Evolutionary conservation across 192 early-diverging fungal species (phyloP).

Genomic region (Fimicolochytrium jonesii): DNA sequence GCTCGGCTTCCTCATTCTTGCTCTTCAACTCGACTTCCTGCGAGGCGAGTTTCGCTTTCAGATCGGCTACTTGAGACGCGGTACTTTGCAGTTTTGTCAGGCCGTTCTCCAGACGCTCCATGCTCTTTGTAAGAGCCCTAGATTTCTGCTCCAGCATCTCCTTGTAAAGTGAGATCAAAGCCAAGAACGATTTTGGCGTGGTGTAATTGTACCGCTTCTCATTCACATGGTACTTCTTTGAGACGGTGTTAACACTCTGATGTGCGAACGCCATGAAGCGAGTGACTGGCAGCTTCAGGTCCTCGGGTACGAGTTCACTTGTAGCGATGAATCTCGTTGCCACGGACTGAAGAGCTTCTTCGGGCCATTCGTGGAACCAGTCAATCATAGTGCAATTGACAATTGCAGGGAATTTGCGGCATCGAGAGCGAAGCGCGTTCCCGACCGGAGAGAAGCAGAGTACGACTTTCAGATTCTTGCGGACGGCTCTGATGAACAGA

Average conservation of each 20-base stretch:
- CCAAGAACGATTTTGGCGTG: slow-evolving; percentile 64
- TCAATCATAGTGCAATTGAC: slow-evolving; percentile 59
- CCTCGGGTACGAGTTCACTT: slow-evolving; percentile 51
- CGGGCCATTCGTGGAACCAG: slow-evolving; percentile 63
- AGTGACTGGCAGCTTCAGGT: slow-evolving; percentile 50
- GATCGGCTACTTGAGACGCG: slow-evolving; percentile 59
- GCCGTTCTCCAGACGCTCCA: slow-evolving; percentile 66
- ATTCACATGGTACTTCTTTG: slow-evolving; percentile 59
- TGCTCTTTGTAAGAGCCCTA: slow-evolving; percentile 52
- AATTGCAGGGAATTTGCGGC: slow-evolving; percentile 62
- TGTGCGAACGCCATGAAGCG: slow-evolving; percentile 64
- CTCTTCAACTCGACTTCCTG: slow-evolving; percentile 64
- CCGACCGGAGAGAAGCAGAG: slow-evolving; percentile 66
- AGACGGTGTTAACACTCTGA: slow-evolving; percentile 53
- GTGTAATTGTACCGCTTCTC: slow-evolving; percentile 67
- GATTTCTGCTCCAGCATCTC: slow-evolving; percentile 63
- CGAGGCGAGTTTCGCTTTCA: slow-evolving; percentile 59
- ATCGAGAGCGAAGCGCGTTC: slow-evolving; percentile 53
- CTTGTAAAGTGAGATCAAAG: slow-evolving; percentile 55
- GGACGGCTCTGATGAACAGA: slow-evolving; percentile 53
- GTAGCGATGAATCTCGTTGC: slow-evolving; percentile 54
- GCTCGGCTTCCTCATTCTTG: slow-evolving; percentile 61
- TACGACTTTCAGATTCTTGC: slow-evolving; percentile 59
- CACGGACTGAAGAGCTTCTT: slow-evolving; percentile 59
- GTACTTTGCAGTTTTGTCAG: slow-evolving; percentile 61